phyloP scores from a whole-genome alignment of 306 rosid genomes.

The Trifolium fragiferum region DNA sequence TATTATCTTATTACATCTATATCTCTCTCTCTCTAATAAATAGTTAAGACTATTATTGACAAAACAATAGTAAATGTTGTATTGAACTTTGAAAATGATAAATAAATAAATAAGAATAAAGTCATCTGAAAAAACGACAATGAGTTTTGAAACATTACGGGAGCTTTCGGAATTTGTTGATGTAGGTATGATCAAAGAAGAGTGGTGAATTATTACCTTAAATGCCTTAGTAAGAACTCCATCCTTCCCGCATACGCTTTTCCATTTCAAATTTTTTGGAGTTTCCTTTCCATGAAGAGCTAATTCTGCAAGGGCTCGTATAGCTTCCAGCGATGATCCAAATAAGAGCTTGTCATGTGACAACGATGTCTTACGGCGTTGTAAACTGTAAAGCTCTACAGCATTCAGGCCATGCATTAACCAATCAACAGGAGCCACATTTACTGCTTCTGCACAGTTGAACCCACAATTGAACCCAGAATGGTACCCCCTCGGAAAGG shows the following conservation, averaged over 20 bases:
- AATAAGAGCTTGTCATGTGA: conserved; percentile 91
- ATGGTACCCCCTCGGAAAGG: conserved; percentile 97
- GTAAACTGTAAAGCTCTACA: conserved; percentile 85
- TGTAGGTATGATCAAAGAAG: conserved; percentile 15
- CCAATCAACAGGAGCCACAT: conserved; percentile 99
- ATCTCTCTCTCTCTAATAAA: not conserved
- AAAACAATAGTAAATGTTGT: not conserved
- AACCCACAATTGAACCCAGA: conserved; percentile 97
- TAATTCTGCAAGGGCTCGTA: conserved; percentile 61
- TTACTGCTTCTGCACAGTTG: conserved; percentile 99
- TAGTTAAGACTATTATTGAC: not conserved
- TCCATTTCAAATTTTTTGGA: conserved; percentile 59
- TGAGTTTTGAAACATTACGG: not conserved
- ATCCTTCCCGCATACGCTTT: conserved; percentile 75
- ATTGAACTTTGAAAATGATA: not conserved
- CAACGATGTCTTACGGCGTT: conserved; percentile 84
- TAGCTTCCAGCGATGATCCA: conserved; percentile 78
- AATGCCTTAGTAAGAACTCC: conserved; percentile 76
- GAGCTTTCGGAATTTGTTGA: conserved; percentile 18
- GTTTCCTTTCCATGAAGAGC: conserved; percentile 57
- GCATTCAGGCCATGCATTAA: conserved; percentile 92
- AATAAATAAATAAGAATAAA: not conserved
- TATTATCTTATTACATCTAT: not conserved
- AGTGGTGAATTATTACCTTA: conserved; percentile 57
- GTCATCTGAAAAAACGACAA: not conserved